Evolutionary conservation across 306 rosid genomes (phyloP), one percentile per base, ranked within the genome.

Genomic region (Lathyrus tuberosus): DNA sequence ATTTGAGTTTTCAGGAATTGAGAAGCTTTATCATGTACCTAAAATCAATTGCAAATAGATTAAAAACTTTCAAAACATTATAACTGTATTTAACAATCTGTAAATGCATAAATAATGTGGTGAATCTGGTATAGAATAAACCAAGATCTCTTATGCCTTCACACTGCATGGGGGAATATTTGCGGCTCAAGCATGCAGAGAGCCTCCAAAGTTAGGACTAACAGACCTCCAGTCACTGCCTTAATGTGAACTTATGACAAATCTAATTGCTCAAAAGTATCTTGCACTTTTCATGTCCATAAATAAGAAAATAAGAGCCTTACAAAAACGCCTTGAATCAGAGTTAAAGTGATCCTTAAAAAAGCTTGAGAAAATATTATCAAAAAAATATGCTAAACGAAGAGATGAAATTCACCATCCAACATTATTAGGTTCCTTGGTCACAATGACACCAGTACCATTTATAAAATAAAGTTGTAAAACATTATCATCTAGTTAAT

Each of bases 401-500:
- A 66, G 28, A 35, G 43, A 67, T 2, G 56, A 49, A 67, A 52
- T 67, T 63, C 6, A 70, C 28, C 31, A 31, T 65, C 61, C 64
- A 71, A 71, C 71, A 43, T 38, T 11, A 43, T 38, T 11, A 54
- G 11, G 62, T 61, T 62, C 59, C 62, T 15, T 60, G 75, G 64
- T 53, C 73, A 60, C 11, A 72, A 17, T 54, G 69, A 73, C 82
- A 75, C 53, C 47, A 63, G 28, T 43, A 52, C 41, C 47, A 64
- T 30, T 17, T 24, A 56, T 61, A 70, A 65, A 54, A 67, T 76
- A 46, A 54, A 56, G 62, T 8, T 63, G 59, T 22, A 70, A 69
- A 68, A 71, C 61, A 77, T 33, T 76, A 46, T 26, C 24, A 74
- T 48, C 79, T 48, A 79, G 78, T 53, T 70, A 52, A n/a, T n/a